A percentile compares a stretch with the other conserved stretches of the same genome.
These are phyloP conservation scores for Neonectria coccinea DNA, from an alignment of 2,329 filamentous ascomycete genomes.

Conservation along the genomic window DNA sequence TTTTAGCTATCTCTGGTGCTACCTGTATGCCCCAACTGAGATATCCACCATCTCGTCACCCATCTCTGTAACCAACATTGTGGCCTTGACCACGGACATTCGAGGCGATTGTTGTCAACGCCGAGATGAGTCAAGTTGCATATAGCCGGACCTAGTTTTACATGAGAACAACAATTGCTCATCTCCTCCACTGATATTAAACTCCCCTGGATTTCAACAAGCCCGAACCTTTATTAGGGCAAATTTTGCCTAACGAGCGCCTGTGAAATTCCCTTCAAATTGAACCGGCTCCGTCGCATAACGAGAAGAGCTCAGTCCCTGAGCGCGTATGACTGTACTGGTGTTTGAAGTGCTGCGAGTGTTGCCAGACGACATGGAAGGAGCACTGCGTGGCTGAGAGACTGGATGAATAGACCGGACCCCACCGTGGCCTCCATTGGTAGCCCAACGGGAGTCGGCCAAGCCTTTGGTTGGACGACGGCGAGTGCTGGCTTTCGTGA, in stretches of 20 bases:
- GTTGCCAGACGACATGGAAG: neutral
- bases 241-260: constrained; percentile 1
- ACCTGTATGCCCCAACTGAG: neutral
- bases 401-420: too few relatives aligned
- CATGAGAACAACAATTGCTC: neutral
- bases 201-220: neutral
- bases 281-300: constrained; percentile 25
- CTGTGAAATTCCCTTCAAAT: constrained; percentile 32
- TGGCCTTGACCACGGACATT: constrained; percentile 12
- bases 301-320: constrained; percentile 26
- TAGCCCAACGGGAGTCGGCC: constrained; percentile 33
- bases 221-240: too few relatives aligned
- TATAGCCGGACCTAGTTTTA: neutral
- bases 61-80: constrained; percentile 1
- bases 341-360: neutral
- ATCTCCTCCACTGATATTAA: neutral
- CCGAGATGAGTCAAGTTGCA: neutral
- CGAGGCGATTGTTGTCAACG: neutral
- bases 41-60: neutral
- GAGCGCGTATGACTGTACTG: neutral
- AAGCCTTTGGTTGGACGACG: constrained; percentile 28
- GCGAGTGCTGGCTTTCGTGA: neutral
- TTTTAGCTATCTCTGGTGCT: neutral
- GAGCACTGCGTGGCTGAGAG: neutral
- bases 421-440: neutral